A percentile compares a stretch with the other conserved stretches of the same genome.
Evolutionary conservation across 345 rosid genomes (phyloP).

Genomic region (Lumnitzera racemosa): DNA sequence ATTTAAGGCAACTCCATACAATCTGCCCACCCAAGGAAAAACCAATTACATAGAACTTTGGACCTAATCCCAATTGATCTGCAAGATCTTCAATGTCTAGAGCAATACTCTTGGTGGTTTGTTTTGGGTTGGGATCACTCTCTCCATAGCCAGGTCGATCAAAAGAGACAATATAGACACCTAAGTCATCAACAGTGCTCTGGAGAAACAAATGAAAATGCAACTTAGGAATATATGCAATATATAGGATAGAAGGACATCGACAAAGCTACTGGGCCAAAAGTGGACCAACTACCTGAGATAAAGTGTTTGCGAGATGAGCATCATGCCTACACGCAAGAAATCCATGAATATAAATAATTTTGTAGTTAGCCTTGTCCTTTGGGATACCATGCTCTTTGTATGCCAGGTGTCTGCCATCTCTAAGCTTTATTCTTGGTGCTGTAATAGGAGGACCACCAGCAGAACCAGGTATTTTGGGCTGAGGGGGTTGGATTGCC

Average conservation of each 20-base stretch:
- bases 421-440: slow-evolving; percentile 17
- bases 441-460: slow-evolving; percentile 16
- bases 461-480: slow-evolving; percentile 13
- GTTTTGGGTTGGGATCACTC: slow-evolving; percentile 19
- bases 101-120: slow-evolving; percentile 11
- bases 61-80: slow-evolving; percentile 15
- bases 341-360: slow-evolving; percentile 11
- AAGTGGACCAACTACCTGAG: slow-evolving; percentile 8
- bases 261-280: background rate
- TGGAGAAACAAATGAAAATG: slow-evolving; percentile 3
- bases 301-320: background rate
- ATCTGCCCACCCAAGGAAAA: slow-evolving; percentile 16
- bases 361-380: slow-evolving; percentile 10
- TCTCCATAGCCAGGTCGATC: slow-evolving; percentile 24
- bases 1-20: slow-evolving; percentile 16
- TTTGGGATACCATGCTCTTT: slow-evolving; percentile 16
- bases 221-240: background rate
- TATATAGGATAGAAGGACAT: background rate
- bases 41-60: slow-evolving; percentile 13
- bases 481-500: slow-evolving; percentile 17
- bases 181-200: slow-evolving; percentile 11
- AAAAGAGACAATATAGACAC: slow-evolving; percentile 15
- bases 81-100: slow-evolving; percentile 20
- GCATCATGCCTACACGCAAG: slow-evolving; percentile 11
- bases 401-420: slow-evolving; percentile 20